phyloP scores from a whole-genome alignment of 2,329 filamentous ascomycete species.

The Periconia sp. region DNA sequence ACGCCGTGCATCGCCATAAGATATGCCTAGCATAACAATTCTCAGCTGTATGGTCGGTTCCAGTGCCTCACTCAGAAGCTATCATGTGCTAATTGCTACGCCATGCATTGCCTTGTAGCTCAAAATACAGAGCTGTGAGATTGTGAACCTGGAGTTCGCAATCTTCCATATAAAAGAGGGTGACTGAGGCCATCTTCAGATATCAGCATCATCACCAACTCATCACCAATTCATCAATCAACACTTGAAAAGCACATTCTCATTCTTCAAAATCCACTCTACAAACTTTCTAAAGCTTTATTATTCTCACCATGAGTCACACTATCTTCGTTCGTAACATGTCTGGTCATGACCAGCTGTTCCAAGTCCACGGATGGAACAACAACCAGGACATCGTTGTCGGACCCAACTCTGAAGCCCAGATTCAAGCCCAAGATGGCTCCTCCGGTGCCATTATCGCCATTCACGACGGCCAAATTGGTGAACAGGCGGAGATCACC shows the following conservation, averaged over 20 bases:
- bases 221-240: background rate
- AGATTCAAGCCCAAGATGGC: slow-evolving; percentile 32
- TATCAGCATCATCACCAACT: background rate
- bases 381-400: slow-evolving; percentile 38
- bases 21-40: too few relatives aligned
- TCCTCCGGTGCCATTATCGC: slow-evolving; percentile 45
- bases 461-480: slow-evolving; percentile 41
- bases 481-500: slow-evolving; percentile 47
- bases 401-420: slow-evolving; percentile 16
- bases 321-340: slow-evolving; percentile 40
- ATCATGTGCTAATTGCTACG: too few relatives aligned
- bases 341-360: slow-evolving; percentile 39
- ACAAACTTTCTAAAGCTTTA: background rate
- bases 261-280: background rate
- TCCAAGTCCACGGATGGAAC: slow-evolving; percentile 44
- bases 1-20: too few relatives aligned
- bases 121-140: too few relatives aligned
- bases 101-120: too few relatives aligned
- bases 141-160: too few relatives aligned
- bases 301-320: background rate
- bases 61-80: too few relatives aligned
- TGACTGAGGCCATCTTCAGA: background rate
- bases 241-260: background rate
- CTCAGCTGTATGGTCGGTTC: too few relatives aligned
- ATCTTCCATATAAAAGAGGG: too few relatives aligned